Evolutionary conservation across 1,284 basidiomycete genomes (phyloP).

Genomic region (Cryptococcus floricola): DNA sequence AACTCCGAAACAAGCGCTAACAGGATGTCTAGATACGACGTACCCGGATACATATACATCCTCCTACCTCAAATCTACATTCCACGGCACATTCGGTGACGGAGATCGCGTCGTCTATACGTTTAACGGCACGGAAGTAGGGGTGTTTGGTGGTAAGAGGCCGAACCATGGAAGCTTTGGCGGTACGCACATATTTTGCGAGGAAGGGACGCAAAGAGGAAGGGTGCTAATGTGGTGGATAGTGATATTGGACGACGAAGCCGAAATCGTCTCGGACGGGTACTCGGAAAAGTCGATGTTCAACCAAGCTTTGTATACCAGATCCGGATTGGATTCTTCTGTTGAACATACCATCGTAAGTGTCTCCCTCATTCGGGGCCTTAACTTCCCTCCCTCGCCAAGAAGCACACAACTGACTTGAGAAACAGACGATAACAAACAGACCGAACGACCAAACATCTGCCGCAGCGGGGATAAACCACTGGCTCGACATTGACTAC

Average conservation of each 20-base stretch:
- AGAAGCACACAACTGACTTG: neutral
- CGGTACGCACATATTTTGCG: neutral
- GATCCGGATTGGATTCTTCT: constrained; percentile 4
- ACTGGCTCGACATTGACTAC: constrained; percentile 1
- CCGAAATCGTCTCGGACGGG: constrained; percentile 5
- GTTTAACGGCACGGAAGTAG: neutral
- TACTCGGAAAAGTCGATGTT: neutral
- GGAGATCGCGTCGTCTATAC: neutral
- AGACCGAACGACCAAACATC: neutral
- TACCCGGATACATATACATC: neutral
- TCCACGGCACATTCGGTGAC: neutral
- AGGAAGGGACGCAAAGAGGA: no score
- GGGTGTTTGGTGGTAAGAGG: neutral
- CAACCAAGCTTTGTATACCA: constrained; percentile 10
- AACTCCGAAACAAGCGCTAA: neutral
- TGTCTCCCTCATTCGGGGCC: neutral
- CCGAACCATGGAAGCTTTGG: neutral
- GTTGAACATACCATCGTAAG: constrained; percentile 17
- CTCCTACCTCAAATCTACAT: neutral
- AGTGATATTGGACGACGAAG: constrained; percentile 16
- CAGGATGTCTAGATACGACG: no score
- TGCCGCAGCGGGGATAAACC: neutral
- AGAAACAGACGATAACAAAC: neutral
- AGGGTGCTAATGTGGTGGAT: neutral
- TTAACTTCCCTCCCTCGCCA: neutral